Evolutionary conservation across 129 eudicot genomes (phyloP), one percentile per base, ranked within the genome.

Genomic region (Erigeron canadensis): DNA sequence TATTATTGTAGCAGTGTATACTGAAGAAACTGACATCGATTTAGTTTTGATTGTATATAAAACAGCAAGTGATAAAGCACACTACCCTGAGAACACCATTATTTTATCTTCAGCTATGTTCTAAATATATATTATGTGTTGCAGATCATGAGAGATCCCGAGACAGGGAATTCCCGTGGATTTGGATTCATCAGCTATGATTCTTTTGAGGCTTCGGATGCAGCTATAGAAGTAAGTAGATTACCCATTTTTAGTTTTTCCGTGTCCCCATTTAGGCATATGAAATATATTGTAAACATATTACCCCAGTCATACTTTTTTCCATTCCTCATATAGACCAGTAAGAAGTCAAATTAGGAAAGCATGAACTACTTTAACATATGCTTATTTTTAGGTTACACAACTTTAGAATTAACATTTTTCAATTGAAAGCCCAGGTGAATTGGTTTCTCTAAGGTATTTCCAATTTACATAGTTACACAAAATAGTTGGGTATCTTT

Each of bases 71-170:
- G 62, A 15, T 37, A 13, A 50, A 23, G 44, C 34, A 39, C 17
- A 5, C 8, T 13, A 19, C 48, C 5, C 16, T 43, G 18, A 16
- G 8, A 5, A 13, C 5, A 23, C 41, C 41, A 6, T 16, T n/a
- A 13, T 38, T 16, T 22, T 28, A 23, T 28, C 22, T 67, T 23
- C 13, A 23, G 8, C 16, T 23, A 28, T 21, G 58, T 28, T 51
- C 17, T 45, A 59, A 59, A 28, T 28, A 28, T n/a, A 21, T 41
- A 75, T 61, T 60, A 28, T 38, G 15, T 28, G 34, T 22, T 51
- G 45, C 89, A 94, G 99, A 95, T 95, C 47, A 95, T 90, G 99
- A 87, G 99, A 82, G 99, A 95, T 84, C 99, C 99, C 1, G 99
- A 95, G 19, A 86, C 99, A 5, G 99, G 97, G n/a, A 95, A 95